Evolutionary conservation across 2,329 filamentous ascomycete genomes (phyloP).

Genomic region (Sporothrix schenckii): DNA sequence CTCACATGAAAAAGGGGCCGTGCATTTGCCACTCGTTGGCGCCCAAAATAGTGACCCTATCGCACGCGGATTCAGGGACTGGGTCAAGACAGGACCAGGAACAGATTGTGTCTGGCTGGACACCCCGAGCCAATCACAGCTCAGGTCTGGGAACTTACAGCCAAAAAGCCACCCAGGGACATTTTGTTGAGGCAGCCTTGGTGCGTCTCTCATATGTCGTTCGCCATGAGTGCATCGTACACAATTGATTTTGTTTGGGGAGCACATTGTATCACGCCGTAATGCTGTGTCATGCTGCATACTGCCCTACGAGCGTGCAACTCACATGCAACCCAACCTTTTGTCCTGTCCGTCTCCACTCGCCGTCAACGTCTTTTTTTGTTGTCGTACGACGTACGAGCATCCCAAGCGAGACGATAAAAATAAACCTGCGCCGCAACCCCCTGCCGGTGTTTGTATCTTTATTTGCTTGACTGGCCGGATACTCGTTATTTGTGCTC

Average conservation of each 20-base stretch:
- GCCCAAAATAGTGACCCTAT: background rate
- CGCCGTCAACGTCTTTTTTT: background rate
- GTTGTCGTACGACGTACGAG: background rate
- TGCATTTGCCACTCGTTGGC: slow-evolving; percentile 13
- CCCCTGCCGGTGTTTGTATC: too few species aligned
- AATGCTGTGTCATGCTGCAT: slow-evolving; percentile 21
- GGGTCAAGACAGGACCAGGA: background rate
- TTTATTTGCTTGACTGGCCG: background rate
- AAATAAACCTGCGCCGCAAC: slow-evolving; percentile 8
- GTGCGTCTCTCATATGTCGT: background rate
- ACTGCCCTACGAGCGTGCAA: slow-evolving; percentile 1
- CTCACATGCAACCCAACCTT: background rate
- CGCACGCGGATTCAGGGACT: background rate
- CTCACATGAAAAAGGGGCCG: background rate
- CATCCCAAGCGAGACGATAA: background rate
- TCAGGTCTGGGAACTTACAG: background rate
- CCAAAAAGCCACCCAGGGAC: background rate
- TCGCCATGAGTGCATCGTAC: background rate
- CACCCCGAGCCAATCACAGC: slow-evolving; percentile 2
- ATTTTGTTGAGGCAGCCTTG: background rate
- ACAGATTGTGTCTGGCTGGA: background rate
- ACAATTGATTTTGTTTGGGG: background rate
- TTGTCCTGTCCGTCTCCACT: background rate
- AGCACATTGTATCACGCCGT: background rate
- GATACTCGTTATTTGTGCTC: background rate